Conservation (phyloP, 169 alveolate genomes). For the Amoebophrya sp. region DNA sequence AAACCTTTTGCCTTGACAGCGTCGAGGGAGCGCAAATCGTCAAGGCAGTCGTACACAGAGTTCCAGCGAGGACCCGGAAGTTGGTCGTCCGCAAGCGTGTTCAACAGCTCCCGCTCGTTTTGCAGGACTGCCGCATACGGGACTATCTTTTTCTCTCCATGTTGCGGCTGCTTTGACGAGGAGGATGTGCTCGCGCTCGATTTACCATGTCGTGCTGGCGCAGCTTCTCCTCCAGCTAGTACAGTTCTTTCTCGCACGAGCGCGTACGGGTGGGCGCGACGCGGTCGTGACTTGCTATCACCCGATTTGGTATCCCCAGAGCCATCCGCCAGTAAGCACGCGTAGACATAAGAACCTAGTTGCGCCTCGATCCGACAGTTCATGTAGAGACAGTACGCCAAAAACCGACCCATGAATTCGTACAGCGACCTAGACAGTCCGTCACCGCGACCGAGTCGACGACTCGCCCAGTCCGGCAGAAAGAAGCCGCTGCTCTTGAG, state of each 20-base stretch:
- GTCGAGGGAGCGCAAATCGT: neutral
- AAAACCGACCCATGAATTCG: neutral
- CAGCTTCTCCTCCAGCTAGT: neutral
- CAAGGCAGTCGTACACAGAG: neutral
- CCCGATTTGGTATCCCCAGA: neutral
- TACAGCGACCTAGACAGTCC: neutral
- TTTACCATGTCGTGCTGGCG: neutral
- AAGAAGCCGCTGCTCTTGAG: neutral
- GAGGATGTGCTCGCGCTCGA: too few relatives aligned
- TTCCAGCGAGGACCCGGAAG: neutral
- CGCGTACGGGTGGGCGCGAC: neutral
- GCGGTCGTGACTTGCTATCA: neutral
- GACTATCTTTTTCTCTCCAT: too few relatives aligned
- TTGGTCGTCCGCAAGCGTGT: too few relatives aligned
- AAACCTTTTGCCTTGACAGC: neutral
- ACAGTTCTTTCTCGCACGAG: neutral
- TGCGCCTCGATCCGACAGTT: neutral
- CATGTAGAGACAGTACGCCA: neutral
- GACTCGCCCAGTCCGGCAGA: neutral
- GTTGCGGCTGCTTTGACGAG: too few relatives aligned
- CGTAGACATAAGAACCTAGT: neutral
- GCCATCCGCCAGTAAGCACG: neutral
- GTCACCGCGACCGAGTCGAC: neutral
- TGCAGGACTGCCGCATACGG: neutral
- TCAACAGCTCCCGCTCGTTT: neutral